These are phyloP conservation scores for Saccharomycopsis amapae DNA, from an alignment of 805 yeast species.

Conservation along the genomic window DNA sequence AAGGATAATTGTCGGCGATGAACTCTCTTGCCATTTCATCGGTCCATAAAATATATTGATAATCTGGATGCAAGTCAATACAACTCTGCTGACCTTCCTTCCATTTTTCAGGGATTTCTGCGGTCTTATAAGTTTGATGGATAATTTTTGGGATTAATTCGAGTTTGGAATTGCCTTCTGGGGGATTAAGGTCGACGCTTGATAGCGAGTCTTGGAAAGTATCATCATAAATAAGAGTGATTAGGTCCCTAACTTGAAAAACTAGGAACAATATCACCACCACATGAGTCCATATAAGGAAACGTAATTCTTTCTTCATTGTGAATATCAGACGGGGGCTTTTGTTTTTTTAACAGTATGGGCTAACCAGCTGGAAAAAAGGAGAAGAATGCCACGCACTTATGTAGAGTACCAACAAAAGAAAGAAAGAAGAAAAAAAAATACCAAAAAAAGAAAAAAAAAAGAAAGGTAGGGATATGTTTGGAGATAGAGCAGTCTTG, in stretches of 20 bases:
- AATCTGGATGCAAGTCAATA: conserved; percentile 76
- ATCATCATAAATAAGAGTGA: conserved; percentile 69
- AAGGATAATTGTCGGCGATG: conserved; percentile 70
- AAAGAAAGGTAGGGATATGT: no score
- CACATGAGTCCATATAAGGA: conserved; percentile 53
- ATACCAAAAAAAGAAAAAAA: no score
- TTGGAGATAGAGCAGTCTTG: no score
- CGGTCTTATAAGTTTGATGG: conserved; percentile 86
- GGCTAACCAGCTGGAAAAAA: no score
- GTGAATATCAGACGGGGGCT: no score
- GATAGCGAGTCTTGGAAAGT: conserved; percentile 55
- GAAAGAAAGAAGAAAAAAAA: no score
- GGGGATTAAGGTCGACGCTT: conserved; percentile 55
- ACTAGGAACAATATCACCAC: conserved; percentile 45
- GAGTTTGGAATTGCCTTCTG: conserved; percentile 37
- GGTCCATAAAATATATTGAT: conserved; percentile 85
- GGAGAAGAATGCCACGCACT: no score
- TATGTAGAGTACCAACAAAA: no score
- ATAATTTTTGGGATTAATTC: conserved; percentile 79
- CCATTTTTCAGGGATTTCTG: conserved; percentile 77
- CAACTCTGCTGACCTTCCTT: conserved; percentile 68
- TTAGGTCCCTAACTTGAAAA: conserved; percentile 65
- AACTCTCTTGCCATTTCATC: conserved; percentile 76
- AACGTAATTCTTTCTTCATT: conserved; percentile 52
- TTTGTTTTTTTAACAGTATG: no score